Conservation (phyloP, 2,329 filamentous ascomycete genomes). For the Fusarium goolgardi region DNA sequence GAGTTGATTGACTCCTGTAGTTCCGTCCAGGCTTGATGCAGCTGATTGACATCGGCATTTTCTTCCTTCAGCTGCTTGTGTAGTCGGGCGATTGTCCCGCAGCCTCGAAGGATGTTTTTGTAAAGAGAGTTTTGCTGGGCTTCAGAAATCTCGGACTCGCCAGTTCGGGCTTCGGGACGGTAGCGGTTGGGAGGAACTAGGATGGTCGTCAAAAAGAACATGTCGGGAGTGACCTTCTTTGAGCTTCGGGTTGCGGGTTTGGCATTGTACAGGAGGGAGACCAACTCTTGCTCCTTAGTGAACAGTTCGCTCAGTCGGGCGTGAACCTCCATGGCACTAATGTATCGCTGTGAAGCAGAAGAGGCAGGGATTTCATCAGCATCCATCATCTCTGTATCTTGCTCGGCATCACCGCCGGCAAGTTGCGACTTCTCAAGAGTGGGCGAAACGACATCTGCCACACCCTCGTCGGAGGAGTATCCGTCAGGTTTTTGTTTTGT, state of each 20-base stretch:
- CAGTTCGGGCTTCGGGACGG: slow-evolving; percentile 85
- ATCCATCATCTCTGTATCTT: slow-evolving; percentile 53
- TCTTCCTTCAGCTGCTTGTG: slow-evolving; percentile 64
- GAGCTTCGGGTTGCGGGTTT: slow-evolving; percentile 70
- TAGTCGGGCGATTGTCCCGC: slow-evolving; percentile 78
- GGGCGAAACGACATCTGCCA: slow-evolving; percentile 72
- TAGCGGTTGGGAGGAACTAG: slow-evolving; percentile 93
- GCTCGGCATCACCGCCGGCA: slow-evolving; percentile 62
- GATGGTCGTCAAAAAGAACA: slow-evolving; percentile 92
- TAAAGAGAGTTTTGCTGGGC: slow-evolving; percentile 89
- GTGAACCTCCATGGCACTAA: slow-evolving; percentile 85
- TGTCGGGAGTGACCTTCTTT: slow-evolving; percentile 75
- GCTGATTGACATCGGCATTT: slow-evolving; percentile 69
- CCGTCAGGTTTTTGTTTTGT: slow-evolving; percentile 57
- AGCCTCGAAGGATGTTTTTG: slow-evolving; percentile 82
- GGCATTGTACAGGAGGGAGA: slow-evolving; percentile 86
- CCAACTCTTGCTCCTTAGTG: slow-evolving; percentile 84
- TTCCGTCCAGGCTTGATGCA: slow-evolving; percentile 83
- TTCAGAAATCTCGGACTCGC: slow-evolving; percentile 84
- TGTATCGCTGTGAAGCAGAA: slow-evolving; percentile 71
- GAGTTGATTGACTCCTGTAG: slow-evolving; percentile 92
- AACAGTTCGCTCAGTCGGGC: slow-evolving; percentile 84
- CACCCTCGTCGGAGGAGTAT: slow-evolving; percentile 72
- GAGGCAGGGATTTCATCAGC: slow-evolving; percentile 38
- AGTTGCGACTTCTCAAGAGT: slow-evolving; percentile 51